Conservation (phyloP, 129 eudicot genomes). For the Deinandra increscens region DNA sequence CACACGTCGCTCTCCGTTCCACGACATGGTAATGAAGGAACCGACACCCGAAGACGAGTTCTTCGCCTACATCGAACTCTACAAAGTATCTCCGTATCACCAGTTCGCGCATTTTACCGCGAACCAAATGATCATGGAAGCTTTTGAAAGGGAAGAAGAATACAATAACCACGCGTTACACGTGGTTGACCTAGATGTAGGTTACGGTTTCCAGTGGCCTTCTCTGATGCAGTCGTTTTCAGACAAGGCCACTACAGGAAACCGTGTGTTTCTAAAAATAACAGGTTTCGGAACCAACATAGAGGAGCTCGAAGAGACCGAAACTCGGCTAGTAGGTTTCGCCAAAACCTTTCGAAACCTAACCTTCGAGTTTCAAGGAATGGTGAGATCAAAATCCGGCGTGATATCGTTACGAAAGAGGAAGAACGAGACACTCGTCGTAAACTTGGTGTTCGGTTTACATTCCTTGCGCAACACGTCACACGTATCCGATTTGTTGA, state of each 20-base stretch:
- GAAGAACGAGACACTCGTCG: slow-evolving; percentile 52
- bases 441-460: slow-evolving; percentile 47
- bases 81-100: slow-evolving; percentile 72
- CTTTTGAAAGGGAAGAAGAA: slow-evolving; percentile 36
- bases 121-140: slow-evolving; percentile 78
- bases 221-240: slow-evolving; percentile 82
- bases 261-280: slow-evolving; percentile 48
- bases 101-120: slow-evolving; percentile 96
- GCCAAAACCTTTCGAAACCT: slow-evolving; percentile 50
- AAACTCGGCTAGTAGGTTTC: slow-evolving; percentile 51
- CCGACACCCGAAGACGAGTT: slow-evolving; percentile 62
- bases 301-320: slow-evolving; percentile 64
- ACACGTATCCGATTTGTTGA: slow-evolving; percentile 47
- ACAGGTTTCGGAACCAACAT: slow-evolving; percentile 56
- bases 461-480: slow-evolving; percentile 37
- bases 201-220: slow-evolving; percentile 90
- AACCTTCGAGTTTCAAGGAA: slow-evolving; percentile 53
- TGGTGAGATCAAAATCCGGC: slow-evolving; percentile 36
- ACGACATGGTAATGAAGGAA: slow-evolving; percentile 61
- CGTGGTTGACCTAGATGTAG: slow-evolving; percentile 67
- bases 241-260: slow-evolving; percentile 45
- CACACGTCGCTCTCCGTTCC: slow-evolving; percentile 67
- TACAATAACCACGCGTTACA: slow-evolving; percentile 44
- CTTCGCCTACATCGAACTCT: slow-evolving; percentile 64
- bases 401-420: slow-evolving; percentile 29